Conservation (phyloP, 306 rosid species). For the Glycyrrhiza uralensis region DNA sequence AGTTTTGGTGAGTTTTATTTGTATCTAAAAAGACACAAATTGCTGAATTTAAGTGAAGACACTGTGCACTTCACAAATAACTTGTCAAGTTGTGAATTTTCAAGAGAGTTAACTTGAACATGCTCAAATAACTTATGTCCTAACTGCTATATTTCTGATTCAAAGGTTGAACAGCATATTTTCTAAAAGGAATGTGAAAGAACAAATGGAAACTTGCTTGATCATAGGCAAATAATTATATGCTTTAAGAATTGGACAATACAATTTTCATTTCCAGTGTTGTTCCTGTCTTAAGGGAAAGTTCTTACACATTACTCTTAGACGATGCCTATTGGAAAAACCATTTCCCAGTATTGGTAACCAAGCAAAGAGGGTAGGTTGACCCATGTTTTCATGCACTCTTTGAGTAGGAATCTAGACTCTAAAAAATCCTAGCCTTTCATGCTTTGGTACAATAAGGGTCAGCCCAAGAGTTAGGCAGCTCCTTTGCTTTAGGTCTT, state of each 20-base stretch:
- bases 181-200: too few relatives aligned
- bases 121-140: background rate
- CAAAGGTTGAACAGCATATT: too few relatives aligned
- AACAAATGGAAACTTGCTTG: background rate
- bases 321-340: background rate
- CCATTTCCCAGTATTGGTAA: background rate
- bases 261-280: background rate
- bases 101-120: background rate
- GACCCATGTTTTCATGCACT: background rate
- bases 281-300: background rate
- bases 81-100: conserved; percentile 10
- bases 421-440: background rate
- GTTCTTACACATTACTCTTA: background rate
- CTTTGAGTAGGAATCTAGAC: conserved; percentile 7
- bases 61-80: background rate
- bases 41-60: background rate
- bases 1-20: too few relatives aligned
- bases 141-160: background rate
- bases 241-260: background rate
- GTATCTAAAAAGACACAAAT: too few relatives aligned
- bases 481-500: too few relatives aligned
- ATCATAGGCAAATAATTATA: background rate
- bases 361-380: background rate
- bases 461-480: too few relatives aligned
- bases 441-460: conserved; percentile 11